Evolutionary conservation across 345 rosid genomes (phyloP).

Genomic region (Odontarrhena argentea): DNA sequence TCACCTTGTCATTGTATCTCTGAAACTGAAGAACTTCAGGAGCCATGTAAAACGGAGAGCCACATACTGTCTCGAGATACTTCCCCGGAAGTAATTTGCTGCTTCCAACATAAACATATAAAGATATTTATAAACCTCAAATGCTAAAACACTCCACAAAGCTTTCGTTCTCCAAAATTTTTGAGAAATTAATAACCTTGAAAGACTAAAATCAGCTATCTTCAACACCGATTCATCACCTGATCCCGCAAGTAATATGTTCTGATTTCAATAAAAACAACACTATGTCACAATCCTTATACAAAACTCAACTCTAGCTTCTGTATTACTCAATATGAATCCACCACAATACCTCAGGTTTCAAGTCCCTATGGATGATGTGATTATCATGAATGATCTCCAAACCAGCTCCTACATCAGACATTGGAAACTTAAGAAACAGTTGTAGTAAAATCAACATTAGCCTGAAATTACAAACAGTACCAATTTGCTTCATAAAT

Average conservation of each 20-base stretch:
- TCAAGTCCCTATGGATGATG: constrained; percentile 65
- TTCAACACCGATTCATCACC: constrained; percentile 55
- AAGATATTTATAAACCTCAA: constrained; percentile 11
- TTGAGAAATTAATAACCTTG: constrained; percentile 49
- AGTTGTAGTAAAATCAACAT: not conserved
- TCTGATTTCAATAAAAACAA: constrained; percentile 46
- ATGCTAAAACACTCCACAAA: not conserved
- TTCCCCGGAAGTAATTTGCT: constrained; percentile 50
- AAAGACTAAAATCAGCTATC: constrained; percentile 78
- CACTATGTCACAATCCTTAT: not conserved
- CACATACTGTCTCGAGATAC: constrained; percentile 60
- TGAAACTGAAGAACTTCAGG: constrained; percentile 78
- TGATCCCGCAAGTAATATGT: constrained; percentile 54
- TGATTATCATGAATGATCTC: constrained; percentile 56
- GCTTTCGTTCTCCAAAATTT: not conserved
- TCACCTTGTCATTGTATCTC: constrained; percentile 66
- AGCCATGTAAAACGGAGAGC: constrained; percentile 77
- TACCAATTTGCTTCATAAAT: constrained; percentile 69
- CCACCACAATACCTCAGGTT: constrained; percentile 53
- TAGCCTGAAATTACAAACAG: not conserved
- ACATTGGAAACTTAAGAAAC: not conserved
- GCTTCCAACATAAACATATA: constrained; percentile 25
- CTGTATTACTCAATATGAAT: not conserved
- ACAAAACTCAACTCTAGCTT: not conserved
- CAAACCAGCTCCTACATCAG: constrained; percentile 61